These are phyloP conservation scores for Gleditsia sinensis DNA, from an alignment of 306 rosid genomes.

Conservation along the genomic window DNA sequence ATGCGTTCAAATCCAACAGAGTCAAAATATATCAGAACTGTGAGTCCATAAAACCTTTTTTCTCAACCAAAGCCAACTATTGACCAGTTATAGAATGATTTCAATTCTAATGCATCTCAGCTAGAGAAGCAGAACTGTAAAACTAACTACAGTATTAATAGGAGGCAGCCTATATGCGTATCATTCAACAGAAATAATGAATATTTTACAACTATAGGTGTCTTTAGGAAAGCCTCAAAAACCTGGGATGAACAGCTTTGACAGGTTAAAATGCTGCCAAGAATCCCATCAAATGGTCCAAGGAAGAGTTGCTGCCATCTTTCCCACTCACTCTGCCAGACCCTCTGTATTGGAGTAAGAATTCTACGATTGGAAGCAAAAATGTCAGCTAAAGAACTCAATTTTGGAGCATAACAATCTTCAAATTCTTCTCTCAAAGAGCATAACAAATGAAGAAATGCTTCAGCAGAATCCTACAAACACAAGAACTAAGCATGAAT, in stretches of 20 bases:
- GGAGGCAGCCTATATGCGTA: neutral
- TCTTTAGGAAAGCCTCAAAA: conserved; percentile 29
- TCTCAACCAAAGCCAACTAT: conserved; percentile 4
- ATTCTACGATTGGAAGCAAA: conserved; percentile 65
- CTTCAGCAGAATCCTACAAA: conserved; percentile 95
- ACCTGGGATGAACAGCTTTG: conserved; percentile 90
- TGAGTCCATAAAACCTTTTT: conserved; percentile 9
- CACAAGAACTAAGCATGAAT: conserved; percentile 22
- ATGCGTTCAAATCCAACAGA: conserved; percentile 29
- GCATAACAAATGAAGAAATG: conserved; percentile 78
- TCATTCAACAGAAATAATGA: neutral
- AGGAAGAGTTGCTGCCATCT: conserved; percentile 74
- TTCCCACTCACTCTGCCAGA: conserved; percentile 57
- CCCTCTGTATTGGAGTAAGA: conserved; percentile 54
- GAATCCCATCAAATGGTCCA: conserved; percentile 95
- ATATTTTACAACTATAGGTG: neutral
- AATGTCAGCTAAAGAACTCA: conserved; percentile 62
- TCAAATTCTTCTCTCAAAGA: conserved; percentile 79
- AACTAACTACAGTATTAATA: neutral
- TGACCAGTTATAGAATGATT: conserved; percentile 23
- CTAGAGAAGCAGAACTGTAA: conserved; percentile 13
- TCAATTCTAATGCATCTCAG: conserved; percentile 20
- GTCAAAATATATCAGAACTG: conserved; percentile 10
- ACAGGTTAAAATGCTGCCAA: conserved; percentile 84
- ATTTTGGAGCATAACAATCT: conserved; percentile 62